Evolutionary conservation across 164 flowering plant species (phyloP).

Genomic region (Litsea cubeba): DNA sequence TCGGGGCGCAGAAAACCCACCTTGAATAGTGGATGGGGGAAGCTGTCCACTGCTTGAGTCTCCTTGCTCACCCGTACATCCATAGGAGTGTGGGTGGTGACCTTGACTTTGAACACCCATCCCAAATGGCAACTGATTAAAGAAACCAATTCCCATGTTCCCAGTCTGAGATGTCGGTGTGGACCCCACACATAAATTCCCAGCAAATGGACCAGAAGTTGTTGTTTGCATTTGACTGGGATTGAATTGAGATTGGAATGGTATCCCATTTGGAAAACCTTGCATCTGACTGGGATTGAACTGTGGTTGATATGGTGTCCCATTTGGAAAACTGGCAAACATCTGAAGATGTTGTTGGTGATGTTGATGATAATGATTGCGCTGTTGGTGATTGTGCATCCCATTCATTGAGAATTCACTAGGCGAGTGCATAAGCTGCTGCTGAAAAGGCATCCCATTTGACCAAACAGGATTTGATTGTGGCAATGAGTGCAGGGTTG

Average conservation of each 20-base stretch:
- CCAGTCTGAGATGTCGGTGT: slow-evolving; percentile 8
- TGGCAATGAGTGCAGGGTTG: slow-evolving; percentile 11
- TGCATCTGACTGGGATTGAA: slow-evolving; percentile 7
- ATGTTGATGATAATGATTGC: neutral
- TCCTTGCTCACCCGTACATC: slow-evolving; percentile 10
- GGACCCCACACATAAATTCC: slow-evolving; percentile 27
- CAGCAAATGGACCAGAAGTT: slow-evolving; percentile 17
- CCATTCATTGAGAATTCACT: slow-evolving; percentile 30
- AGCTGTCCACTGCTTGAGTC: slow-evolving; percentile 2
- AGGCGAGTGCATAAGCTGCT: slow-evolving; percentile 26
- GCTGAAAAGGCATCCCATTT: slow-evolving; percentile 37
- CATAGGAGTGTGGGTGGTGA: slow-evolving; percentile 14
- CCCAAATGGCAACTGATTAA: slow-evolving; percentile 28
- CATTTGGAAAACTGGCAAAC: neutral
- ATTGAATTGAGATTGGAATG: slow-evolving; percentile 45
- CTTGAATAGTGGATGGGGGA: slow-evolving; percentile 2
- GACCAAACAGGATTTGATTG: slow-evolving; percentile 28
- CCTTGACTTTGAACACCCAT: slow-evolving; percentile 8
- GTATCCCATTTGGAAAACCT: slow-evolving; percentile 22
- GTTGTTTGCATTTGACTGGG: slow-evolving; percentile 27
- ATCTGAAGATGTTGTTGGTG: neutral
- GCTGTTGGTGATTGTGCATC: slow-evolving; percentile 17
- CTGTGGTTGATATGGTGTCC: neutral
- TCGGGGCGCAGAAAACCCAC: slow-evolving; percentile 10
- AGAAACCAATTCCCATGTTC: slow-evolving; percentile 24